Percentiles rank a stretch among this genome's conserved stretches.
Evolutionary conservation across 2,329 filamentous ascomycete species (phyloP).

Genomic region (Alternaria brassicae): DNA sequence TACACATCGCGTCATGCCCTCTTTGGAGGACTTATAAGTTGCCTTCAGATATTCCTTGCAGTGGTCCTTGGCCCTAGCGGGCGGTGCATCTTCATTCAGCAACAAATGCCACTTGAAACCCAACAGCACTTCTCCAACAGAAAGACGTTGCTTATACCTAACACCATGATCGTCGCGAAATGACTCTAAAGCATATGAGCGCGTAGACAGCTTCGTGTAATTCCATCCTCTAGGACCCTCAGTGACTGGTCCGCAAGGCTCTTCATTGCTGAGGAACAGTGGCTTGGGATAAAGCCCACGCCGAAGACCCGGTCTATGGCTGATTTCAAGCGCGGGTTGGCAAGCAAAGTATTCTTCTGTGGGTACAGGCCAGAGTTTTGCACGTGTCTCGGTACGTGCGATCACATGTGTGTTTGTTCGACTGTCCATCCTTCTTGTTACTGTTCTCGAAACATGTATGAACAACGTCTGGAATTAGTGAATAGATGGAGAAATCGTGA

Average conservation of each 20-base stretch:
- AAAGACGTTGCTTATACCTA: neutral
- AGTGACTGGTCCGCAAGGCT: neutral
- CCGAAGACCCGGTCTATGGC: neutral
- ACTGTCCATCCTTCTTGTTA: neutral
- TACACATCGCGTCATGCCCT: neutral
- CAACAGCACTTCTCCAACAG: neutral
- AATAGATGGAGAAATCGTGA: neutral
- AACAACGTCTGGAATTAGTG: neutral
- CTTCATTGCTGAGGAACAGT: neutral
- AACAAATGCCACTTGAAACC: neutral
- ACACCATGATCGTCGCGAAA: conserved; percentile 11
- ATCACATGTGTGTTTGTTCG: neutral
- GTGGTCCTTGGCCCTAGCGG: neutral
- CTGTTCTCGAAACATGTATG: neutral
- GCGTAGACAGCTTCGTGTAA: conserved; percentile 1
- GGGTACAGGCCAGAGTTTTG: neutral
- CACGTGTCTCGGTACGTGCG: neutral
- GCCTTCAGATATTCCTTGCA: neutral
- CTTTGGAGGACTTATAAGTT: neutral
- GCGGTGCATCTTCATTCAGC: conserved; percentile 4
- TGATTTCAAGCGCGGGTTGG: neutral
- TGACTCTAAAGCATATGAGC: conserved; percentile 3
- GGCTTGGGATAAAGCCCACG: neutral
- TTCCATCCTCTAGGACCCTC: conserved; percentile 9
- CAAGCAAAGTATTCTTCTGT: conserved; percentile 2